phyloP scores from a whole-genome alignment of 768 basidiomycete genomes.

The Pleurotus ostreatus region DNA sequence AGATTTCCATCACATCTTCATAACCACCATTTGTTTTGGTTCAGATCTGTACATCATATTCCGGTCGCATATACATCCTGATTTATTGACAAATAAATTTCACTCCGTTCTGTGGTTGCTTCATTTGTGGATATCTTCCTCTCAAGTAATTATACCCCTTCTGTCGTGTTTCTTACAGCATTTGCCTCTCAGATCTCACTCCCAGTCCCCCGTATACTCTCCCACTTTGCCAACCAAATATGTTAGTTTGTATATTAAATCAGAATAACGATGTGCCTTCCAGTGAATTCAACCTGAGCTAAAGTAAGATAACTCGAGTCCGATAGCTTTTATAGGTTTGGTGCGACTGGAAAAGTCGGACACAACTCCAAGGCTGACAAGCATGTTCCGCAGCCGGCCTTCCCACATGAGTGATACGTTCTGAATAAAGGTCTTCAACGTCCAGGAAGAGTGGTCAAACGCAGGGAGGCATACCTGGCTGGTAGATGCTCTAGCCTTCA shows the following conservation, averaged over 20 bases:
- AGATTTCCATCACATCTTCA: neutral
- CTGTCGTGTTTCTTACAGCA: neutral
- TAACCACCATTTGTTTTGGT: neutral
- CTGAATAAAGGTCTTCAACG: conserved; percentile 31
- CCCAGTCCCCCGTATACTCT: too few relatives aligned
- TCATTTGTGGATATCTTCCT: neutral
- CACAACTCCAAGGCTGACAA: conserved; percentile 88
- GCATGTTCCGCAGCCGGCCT: conserved; percentile 83
- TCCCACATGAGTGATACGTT: conserved; percentile 93
- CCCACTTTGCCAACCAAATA: too few relatives aligned
- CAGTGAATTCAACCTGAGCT: conserved; percentile 40
- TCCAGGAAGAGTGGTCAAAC: too few relatives aligned
- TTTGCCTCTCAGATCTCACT: too few relatives aligned
- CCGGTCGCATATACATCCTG: neutral
- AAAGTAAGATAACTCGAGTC: conserved; percentile 93
- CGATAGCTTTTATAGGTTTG: conserved; percentile 85
- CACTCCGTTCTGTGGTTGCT: neutral
- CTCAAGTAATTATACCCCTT: neutral
- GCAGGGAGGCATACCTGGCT: conserved; percentile 60
- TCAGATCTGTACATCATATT: neutral
- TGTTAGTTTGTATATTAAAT: too few relatives aligned
- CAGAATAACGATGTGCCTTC: too few relatives aligned
- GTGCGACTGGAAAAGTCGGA: conserved; percentile 83
- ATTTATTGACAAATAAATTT: neutral
- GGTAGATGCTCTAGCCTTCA: conserved; percentile 88